Evolutionary conservation across 257 asterid species (phyloP).

Genomic region (Przewalskia tangutica): DNA sequence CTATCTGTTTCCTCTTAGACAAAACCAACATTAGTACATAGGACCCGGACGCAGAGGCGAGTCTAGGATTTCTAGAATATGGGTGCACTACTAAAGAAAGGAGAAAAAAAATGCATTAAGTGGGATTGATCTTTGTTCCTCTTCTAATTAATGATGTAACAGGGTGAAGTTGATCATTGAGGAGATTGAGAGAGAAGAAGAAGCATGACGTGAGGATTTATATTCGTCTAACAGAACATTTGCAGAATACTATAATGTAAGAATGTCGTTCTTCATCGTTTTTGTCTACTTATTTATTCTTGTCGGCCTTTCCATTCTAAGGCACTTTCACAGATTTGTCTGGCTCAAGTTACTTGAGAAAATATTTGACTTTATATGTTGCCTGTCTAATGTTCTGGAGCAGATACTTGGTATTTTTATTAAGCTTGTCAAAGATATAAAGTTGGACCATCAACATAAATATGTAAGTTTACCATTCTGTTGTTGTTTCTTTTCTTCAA

Average conservation of each 20-base stretch:
- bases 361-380: conserved; percentile 17
- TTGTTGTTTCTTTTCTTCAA: conserved; percentile 1
- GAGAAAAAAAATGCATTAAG: too few relatives aligned
- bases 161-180: conserved; percentile 89
- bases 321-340: background rate
- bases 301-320: background rate
- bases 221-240: conserved; percentile 95
- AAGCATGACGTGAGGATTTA: conserved; percentile 79
- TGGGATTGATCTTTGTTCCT: too few relatives aligned
- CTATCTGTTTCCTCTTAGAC: background rate
- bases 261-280: conserved; percentile 2
- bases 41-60: conserved; percentile 13
- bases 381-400: conserved; percentile 70
- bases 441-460: conserved; percentile 91
- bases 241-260: conserved; percentile 87
- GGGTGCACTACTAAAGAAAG: too few relatives aligned
- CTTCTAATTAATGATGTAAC: conserved; percentile 18
- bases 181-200: conserved; percentile 98
- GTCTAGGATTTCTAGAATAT: too few relatives aligned
- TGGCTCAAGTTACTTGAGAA: background rate
- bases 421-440: conserved; percentile 94
- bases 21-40: background rate
- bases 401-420: conserved; percentile 96
- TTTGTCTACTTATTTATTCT: background rate
- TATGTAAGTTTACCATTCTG: conserved; percentile 47